Conservation (phyloP, 2,329 filamentous ascomycete species). For the Xylariales sp. region DNA sequence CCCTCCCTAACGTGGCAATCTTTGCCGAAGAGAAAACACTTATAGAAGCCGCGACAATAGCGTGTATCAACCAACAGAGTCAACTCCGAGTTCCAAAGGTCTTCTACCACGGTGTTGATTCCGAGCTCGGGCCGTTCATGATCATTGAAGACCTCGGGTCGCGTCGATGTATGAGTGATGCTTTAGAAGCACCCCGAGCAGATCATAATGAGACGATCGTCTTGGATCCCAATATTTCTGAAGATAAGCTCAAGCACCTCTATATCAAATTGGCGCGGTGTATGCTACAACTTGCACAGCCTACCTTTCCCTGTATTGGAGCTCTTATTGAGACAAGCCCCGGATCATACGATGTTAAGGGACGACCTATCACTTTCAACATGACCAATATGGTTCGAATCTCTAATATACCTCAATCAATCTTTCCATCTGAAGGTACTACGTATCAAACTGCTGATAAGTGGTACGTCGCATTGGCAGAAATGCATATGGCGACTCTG, state of each 20-base stretch:
- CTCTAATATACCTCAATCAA: conserved; percentile 13
- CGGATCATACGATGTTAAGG: conserved; percentile 22
- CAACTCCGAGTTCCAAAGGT: conserved; percentile 30
- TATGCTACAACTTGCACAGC: conserved; percentile 31
- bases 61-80: conserved; percentile 26
- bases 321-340: conserved; percentile 25
- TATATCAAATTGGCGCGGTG: conserved; percentile 34
- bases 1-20: conserved; percentile 14
- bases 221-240: neutral
- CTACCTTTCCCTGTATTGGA: conserved; percentile 34
- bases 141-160: conserved; percentile 33
- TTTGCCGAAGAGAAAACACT: conserved; percentile 31
- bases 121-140: conserved; percentile 31
- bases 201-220: conserved; percentile 23
- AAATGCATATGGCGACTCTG: conserved; percentile 35
- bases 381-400: conserved; percentile 34
- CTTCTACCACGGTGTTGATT: conserved; percentile 26
- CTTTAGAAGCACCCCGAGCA: conserved; percentile 21
- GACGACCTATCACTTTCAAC: conserved; percentile 34
- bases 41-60: conserved; percentile 31
- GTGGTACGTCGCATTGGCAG: conserved; percentile 33
- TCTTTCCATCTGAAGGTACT: conserved; percentile 12
- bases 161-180: conserved; percentile 21
- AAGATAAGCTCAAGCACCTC: neutral
- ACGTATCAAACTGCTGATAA: conserved; percentile 27